A percentile compares a stretch with the other conserved stretches of the same genome.
These are phyloP conservation scores for Suhomyces canberraensis DNA, from an alignment of 805 yeast genomes.

Conservation along the genomic window DNA sequence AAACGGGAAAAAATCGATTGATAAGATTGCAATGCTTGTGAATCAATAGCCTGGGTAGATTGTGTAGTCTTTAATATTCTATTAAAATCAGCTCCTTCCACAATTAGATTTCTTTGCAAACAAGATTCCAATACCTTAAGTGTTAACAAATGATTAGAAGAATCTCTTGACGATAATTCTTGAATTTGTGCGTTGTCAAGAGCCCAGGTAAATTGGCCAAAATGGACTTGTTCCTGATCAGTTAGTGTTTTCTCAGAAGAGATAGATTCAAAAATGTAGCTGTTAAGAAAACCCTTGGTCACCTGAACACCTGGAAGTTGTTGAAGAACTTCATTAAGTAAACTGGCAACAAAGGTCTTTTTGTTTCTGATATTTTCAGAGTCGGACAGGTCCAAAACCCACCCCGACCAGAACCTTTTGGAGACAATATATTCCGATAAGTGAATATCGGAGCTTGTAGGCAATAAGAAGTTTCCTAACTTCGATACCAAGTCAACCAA, in stretches of 20 bases:
- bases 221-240: constrained; percentile 13
- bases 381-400: constrained; percentile 7
- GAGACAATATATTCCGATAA: constrained; percentile 17
- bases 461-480: constrained; percentile 37
- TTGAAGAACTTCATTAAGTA: constrained; percentile 34
- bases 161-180: constrained; percentile 5
- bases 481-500: constrained; percentile 41
- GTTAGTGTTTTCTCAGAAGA: neutral
- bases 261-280: neutral
- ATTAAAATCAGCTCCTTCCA: neutral
- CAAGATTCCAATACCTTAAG: constrained; percentile 3
- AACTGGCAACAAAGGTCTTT: constrained; percentile 23
- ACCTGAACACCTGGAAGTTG: constrained; percentile 19
- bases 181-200: constrained; percentile 20
- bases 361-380: constrained; percentile 14
- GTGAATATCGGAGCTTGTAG: constrained; percentile 9
- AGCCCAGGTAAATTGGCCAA: constrained; percentile 24
- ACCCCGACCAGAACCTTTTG: constrained; percentile 24
- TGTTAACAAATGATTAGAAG: constrained; percentile 1
- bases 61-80: neutral
- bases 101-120: constrained; percentile 1
- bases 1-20: constrained; percentile 7
- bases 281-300: neutral
- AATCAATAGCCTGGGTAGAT: neutral
- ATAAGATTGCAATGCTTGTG: too few relatives aligned